Evolutionary conservation across 2,329 filamentous ascomycete species (phyloP), one percentile per base, ranked within the genome.

Genomic region (Aspergillus puulaauensis): DNA sequence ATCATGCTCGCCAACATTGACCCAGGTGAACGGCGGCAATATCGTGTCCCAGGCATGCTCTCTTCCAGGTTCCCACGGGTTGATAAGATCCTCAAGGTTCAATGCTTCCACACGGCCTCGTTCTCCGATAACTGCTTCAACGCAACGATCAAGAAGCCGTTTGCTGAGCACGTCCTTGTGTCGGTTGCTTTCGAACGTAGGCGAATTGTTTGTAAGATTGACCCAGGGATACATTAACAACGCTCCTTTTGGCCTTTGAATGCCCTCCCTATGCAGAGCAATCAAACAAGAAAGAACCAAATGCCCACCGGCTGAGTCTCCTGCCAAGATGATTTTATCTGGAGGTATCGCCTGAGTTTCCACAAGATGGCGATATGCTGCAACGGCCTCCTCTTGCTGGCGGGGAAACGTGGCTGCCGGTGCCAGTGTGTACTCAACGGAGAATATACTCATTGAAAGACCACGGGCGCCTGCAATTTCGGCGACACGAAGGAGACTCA

Each of bases 61-160:
- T 7, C 11, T 44, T 19, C 27, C 19, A 15, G 31, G 14, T 17
- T 44, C 6, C 14, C 51, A 37, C 9, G 17, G 41, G 14, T 24
- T 39, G n/a, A 44, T 17, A 23, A 53, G 31, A 46, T 53, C 21
- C 8, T 21, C 33, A n/a, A 53, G 24, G 6, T 46, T 43, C 27
- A 45, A 11, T 11, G 24, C 27, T 14, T 53, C 49, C 15, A 52
- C 37, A 31, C 41, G 31, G 6, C 17, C 17, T 39, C 51, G 51
- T 27, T 39, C 19, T 39, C 51, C 40, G 6, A 35, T 35, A 24
- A n/a, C 41, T 9, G 40, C 31, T 8, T 46, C 31, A 17, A 46
- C 51, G 15, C 51, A 53, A 6, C 51, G 41, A 17, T 53, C 51
- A 24, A 53, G 51, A 53, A 53, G 51, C 14, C 51, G 11, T n/a